Evolutionary conservation across 257 asterid species (phyloP), one percentile per base, ranked within the genome.

Genomic region (Nicotiana tomentosiformis): DNA sequence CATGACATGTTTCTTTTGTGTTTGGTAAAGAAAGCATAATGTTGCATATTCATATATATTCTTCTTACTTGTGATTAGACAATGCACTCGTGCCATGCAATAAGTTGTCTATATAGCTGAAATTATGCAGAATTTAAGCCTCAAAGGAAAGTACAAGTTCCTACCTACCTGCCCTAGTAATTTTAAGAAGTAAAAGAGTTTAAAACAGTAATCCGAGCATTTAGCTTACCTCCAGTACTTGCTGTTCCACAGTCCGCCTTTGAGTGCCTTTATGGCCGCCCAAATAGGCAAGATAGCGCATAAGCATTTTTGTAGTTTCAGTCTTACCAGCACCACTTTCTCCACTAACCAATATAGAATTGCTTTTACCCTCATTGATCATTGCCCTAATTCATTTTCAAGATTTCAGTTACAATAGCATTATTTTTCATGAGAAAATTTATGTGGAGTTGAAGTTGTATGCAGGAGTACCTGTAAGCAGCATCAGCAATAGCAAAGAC

Each of bases 311-410:
- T 65, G 99, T 94, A 32, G 98, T 96, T 93, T 96, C 98, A 17
- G 99, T 96, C 90, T 96, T 96, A 82, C 99, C 99, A 64, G 99
- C 98, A 82, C 99, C 99, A 89, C 99, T 96, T 92, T 96, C 99
- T 83, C 99, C 99, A 84, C 99, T 96, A 14, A 96, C 99, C 81
- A 96, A 86, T 83, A 96, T 96, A 35, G 99, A 90, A 85, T 96
- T 96, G 88, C 98, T 94, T 90, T 90, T 94, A 37, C 95, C 97
- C 87, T 96, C 98, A 51, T 90, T 90, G 66, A 89, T 70, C 99
- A 96, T 94, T 68, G 93, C 97, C 93, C 98, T 93, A 81, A 69
- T 81, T 86, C 86, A 90, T 78, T 83, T 83, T 78, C 84, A 77
- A 74, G 80, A 74, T 77, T 70, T 90, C 82, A 91, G 90, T 81